Evolutionary conservation across 768 basidiomycete genomes (phyloP), one percentile per base, ranked within the genome.

Genomic region (Collybia sordida): DNA sequence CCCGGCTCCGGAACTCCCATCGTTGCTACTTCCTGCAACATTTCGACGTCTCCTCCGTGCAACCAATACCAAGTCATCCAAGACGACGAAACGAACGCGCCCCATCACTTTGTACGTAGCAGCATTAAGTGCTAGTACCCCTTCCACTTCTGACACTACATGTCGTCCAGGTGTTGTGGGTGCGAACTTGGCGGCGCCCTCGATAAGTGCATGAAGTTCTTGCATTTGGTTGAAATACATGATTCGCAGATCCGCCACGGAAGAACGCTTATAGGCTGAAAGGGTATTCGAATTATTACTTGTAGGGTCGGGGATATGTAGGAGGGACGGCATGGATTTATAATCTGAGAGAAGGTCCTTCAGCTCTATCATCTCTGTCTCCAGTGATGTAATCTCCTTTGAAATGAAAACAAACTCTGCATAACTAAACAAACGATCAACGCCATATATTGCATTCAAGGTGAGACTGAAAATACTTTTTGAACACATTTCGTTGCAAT

Each of bases 321-420:
- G 77, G 17, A 93, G 78, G 6, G 93, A 91, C 0, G 97, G 96
- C 81, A 98, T 93, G 48, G 84, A 84, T 67, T 95, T 94, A 88
- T 95, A 98, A 63, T 99, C 97, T 11, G 90, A 86, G 3, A 98
- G 77, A 5, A 89, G 81, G 48, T 95, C 93, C 66, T 97, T 98
- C 65, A 99, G 82, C 62, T 98, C 95, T 24, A 98, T 80, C 88
- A 98, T 91, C 66, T 98, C 95, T 62, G 94, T 95, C 73, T 99
- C 97, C 22, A 99, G 81, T 1, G 90, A 87, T 22, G 90, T 87
- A 47, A 99, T 96, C 70, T 98, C 97, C 64, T 98, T 98, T 3
- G 97, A 97, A 18, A 99, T 91, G 48, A 88, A 78, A 22, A 99
- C 91, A 64, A 98, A 98, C 65, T 98, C 93, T 40, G 94, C 90